A percentile compares a stretch with the other conserved stretches of the same genome.
phyloP scores from a whole-genome alignment of 2,329 filamentous ascomycete species.

The Ceratocystis papillata region DNA sequence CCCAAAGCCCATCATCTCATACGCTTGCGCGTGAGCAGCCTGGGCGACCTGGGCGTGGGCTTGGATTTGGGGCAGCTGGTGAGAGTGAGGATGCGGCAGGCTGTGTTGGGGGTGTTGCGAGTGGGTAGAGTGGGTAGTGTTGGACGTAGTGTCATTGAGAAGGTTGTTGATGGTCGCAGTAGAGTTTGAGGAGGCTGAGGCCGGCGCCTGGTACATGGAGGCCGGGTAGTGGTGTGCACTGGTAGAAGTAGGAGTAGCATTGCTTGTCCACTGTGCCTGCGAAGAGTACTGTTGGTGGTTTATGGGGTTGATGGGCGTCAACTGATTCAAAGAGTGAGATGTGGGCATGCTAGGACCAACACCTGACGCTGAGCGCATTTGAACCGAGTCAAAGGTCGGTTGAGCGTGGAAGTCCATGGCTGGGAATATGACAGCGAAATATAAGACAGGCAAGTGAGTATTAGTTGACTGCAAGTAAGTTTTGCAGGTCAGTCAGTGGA shows the following conservation, averaged over 20 bases:
- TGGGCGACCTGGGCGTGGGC: neutral
- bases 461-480: neutral
- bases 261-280: conserved; percentile 13
- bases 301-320: conserved; percentile 14
- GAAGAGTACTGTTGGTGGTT: conserved; percentile 13
- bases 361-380: conserved; percentile 18
- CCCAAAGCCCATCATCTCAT: conserved; percentile 18
- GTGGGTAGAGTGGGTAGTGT: neutral
- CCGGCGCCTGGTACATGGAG: conserved; percentile 16
- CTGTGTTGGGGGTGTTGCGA: conserved; percentile 6
- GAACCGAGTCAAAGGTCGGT: conserved; percentile 12
- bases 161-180: conserved; percentile 20
- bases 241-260: neutral
- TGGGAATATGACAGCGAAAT: neutral
- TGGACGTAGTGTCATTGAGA: conserved; percentile 18
- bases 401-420: conserved; percentile 18
- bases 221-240: conserved; percentile 9
- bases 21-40: conserved; percentile 6
- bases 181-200: conserved; percentile 15
- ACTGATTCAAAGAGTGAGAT: conserved; percentile 4
- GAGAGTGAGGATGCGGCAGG: neutral
- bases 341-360: neutral
- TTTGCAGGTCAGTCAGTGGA: neutral
- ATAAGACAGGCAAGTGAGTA: neutral
- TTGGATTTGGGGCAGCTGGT: conserved; percentile 11